Evolutionary conservation across 2,329 filamentous ascomycete species (phyloP), one percentile per base, ranked within the genome.

Genomic region (Cordyceps sp.): DNA sequence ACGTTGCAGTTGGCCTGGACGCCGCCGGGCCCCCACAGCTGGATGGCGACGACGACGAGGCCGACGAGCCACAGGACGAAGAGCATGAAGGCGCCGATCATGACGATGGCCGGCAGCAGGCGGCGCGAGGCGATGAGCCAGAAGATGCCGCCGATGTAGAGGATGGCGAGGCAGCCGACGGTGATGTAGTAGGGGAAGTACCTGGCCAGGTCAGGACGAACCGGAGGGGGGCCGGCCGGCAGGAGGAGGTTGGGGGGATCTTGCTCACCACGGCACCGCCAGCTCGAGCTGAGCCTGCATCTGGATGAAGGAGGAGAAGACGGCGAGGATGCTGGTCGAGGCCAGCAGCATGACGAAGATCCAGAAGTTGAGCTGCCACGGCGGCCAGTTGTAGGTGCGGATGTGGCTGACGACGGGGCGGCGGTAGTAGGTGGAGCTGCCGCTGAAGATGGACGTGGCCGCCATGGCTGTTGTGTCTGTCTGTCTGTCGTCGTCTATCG

Each of bases 11-110:
- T 70, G 29, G 58, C 57, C 45, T 63, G 69, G n/a, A 79, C 65
- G 8, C 69, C 70, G 3, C 50, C 43, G 1, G 70, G 66, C 0
- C 74, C 73, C 63, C 71, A 79, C 1, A 79, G 63, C 53, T 78
- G 63, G 33, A 78, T 65, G 13, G 62, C 62, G 6, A 72, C 57
- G 27, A 76, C 67, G 29, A 79, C 61, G 8, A 79, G 55, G 0
- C 73, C 74, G 23, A 76, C 70, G 24, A 78, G 55, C 72, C 73
- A 79, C n/a, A 79, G 54, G 3, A 78, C 59, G 37, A 78, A 77
- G 34, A 78, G 58, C 40, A 78, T 64, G 45, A 78, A 77, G 29
- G 65, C 65, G 36, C 72, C 72, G 15, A 78, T 64, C 56, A 73
- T 68, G 46, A 73, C 69, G 43, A 73, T 70, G 29, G 64, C 61